Evolutionary conservation across 2,329 filamentous ascomycete genomes (phyloP).

Genomic region (Curvularia lunata): DNA sequence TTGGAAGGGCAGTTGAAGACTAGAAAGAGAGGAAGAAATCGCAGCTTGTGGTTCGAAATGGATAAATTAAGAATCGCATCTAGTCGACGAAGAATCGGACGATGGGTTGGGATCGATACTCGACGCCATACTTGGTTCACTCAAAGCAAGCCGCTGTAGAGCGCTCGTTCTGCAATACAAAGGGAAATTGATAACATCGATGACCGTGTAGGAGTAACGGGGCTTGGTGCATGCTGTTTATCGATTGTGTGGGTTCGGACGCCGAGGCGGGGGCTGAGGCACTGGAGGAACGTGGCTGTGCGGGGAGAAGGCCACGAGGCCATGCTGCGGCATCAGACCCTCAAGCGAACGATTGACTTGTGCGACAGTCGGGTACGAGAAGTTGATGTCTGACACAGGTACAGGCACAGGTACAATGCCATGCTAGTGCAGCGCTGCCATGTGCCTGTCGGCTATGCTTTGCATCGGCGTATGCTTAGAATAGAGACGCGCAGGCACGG

Average conservation of each 20-base stretch:
- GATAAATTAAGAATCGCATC: not conserved
- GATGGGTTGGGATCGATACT: not conserved
- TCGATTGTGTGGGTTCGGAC: conserved; percentile 25
- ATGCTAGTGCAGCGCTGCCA: conserved; percentile 7
- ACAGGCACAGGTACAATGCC: conserved; percentile 2
- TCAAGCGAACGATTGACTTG: conserved; percentile 16
- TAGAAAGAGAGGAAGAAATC: not conserved
- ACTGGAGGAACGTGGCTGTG: conserved; percentile 21
- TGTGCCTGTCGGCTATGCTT: conserved; percentile 20
- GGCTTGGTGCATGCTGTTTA: conserved; percentile 23
- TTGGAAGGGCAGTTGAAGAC: conserved; percentile 55
- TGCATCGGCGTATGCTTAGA: conserved; percentile 22
- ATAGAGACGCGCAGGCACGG: conserved; percentile 19
- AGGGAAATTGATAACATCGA: not conserved
- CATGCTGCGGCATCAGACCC: conserved; percentile 4
- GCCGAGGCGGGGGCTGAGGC: conserved; percentile 29
- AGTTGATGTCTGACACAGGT: not conserved
- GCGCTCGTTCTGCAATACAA: not conserved
- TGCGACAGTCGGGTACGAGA: conserved; percentile 11
- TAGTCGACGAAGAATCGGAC: not conserved
- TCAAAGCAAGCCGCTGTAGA: not conserved
- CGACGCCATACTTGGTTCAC: not conserved
- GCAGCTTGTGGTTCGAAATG: not conserved
- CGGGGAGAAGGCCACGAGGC: conserved; percentile 13
- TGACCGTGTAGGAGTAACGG: conserved; percentile 6